Evolutionary conservation across 345 rosid species (phyloP), one percentile per base, ranked within the genome.

Genomic region (Lumnitzera littorea): DNA sequence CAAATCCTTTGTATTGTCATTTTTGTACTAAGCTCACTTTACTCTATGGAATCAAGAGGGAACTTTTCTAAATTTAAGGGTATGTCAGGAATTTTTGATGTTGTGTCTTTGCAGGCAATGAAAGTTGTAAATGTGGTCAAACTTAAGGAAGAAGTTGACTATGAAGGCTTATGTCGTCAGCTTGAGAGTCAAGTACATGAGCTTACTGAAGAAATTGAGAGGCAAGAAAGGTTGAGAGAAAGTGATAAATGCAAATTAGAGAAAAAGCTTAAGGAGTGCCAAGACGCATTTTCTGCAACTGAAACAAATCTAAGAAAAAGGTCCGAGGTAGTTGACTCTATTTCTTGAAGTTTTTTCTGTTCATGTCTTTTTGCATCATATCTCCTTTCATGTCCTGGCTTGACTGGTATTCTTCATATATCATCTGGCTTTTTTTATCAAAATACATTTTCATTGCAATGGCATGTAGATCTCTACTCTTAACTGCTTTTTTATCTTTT

Each of bases 71-170:
- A 27, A 27, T 27, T 27, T 27, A 27, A 27, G 31, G 3, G 31
- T 27, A 5, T 27, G 31, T 27, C 31, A 27, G 31, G 31, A 2
- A 24, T 56, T 27, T 48, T 9, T 64, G 1, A 25, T 24, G 48
- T 58, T 23, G 61, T 70, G 50, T 54, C 62, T 69, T 74, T 72
- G 72, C 86, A 91, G 98, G 98, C 98, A 24, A 89, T 89, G 96
- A 91, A 87, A 77, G 76, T 91, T 60, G 91, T 89, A n/a, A 91
- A 91, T 72, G 72, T 80, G 89, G 77, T 87, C 60, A 91, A 89
- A 81, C 89, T 89, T 70, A 91, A 82, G 78, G 96, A 89, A 77
- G 98, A 91, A 77, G 84, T 82, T 70, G 98, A 91, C 64, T 91
- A 89, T 62, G 95, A 87, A 84, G 84, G 96, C 75, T 80, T 87